Evolutionary conservation across 805 yeast genomes (phyloP).

Genomic region (Cyberlindnera saturnus): DNA sequence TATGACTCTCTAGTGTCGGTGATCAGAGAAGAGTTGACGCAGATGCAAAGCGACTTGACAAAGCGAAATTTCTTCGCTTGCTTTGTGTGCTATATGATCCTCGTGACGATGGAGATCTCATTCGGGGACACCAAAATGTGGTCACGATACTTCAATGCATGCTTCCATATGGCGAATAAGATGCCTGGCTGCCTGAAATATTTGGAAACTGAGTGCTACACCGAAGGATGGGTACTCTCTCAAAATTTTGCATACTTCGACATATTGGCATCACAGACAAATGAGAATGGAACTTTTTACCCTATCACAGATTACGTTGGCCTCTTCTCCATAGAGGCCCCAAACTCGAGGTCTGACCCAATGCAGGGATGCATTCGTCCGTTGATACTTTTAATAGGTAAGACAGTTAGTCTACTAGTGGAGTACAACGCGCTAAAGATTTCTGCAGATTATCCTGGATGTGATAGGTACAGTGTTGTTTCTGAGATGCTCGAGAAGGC

Average conservation of each 20-base stretch:
- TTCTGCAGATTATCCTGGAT: constrained; percentile 4
- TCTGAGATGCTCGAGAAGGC: constrained; percentile 16
- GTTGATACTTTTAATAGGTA: constrained; percentile 53
- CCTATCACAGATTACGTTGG: constrained; percentile 17
- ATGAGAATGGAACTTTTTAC: constrained; percentile 25
- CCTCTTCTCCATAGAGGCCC: constrained; percentile 3
- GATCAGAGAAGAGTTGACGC: constrained; percentile 14
- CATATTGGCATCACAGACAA: constrained; percentile 21
- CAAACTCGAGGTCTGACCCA: constrained; percentile 39
- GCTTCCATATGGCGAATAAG: constrained; percentile 13
- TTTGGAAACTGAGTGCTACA: constrained; percentile 6
- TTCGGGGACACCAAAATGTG: constrained; percentile 20
- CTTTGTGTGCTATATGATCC: constrained; percentile 15
- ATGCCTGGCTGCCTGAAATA: constrained; percentile 19
- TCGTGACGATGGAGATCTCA: constrained; percentile 19
- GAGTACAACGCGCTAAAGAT: constrained; percentile 9
- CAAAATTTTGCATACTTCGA: constrained; percentile 19
- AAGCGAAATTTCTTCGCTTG: constrained; percentile 12
- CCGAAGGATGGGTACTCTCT: constrained; percentile 20
- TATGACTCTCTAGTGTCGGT: constrained; percentile 5
- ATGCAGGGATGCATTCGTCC: constrained; percentile 67
- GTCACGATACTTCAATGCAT: constrained; percentile 15
- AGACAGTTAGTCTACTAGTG: constrained; percentile 10
- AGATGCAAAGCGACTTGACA: constrained; percentile 18
- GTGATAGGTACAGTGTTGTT: constrained; percentile 14